Evolutionary conservation across 1,139 yeast genomes (phyloP).

Genomic region (Scheffersomyces lignicola): DNA sequence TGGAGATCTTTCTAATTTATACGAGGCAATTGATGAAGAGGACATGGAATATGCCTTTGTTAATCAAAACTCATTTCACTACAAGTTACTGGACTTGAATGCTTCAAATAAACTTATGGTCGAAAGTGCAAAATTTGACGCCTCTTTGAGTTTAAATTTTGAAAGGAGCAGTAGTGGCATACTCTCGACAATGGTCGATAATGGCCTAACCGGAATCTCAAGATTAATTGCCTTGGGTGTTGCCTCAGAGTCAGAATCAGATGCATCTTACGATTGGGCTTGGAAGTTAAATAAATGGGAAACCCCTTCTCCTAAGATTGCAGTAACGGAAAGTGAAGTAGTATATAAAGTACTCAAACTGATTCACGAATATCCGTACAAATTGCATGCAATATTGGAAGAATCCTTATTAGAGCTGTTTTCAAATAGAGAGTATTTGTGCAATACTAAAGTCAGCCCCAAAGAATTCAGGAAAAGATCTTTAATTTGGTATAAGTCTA

Average conservation of each 20-base stretch:
- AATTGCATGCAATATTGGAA: conserved; percentile 15
- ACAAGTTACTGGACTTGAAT: conserved; percentile 33
- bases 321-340: conserved; percentile 37
- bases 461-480: conserved; percentile 16
- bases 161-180: conserved; percentile 17
- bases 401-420: conserved; percentile 20
- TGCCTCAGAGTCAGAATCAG: conserved; percentile 6
- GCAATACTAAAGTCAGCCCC: conserved; percentile 10
- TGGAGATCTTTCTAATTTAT: conserved; percentile 28
- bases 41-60: conserved; percentile 69
- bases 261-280: conserved; percentile 44
- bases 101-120: conserved; percentile 44
- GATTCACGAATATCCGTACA: conserved; percentile 31
- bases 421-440: conserved; percentile 12
- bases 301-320: conserved; percentile 42
- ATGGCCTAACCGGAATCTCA: conserved; percentile 54
- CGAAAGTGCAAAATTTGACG: conserved; percentile 58
- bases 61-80: conserved; percentile 50
- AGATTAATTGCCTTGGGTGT: conserved; percentile 22
- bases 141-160: conserved; percentile 25
- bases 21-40: conserved; percentile 53
- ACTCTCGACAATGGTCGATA: conserved; percentile 37
- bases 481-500: conserved; percentile 33
- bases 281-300: conserved; percentile 81
- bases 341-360: conserved; percentile 50